Evolutionary conservation across 2,329 filamentous ascomycete species (phyloP), one percentile per base, ranked within the genome.

Genomic region (Xylariaceae sp.): DNA sequence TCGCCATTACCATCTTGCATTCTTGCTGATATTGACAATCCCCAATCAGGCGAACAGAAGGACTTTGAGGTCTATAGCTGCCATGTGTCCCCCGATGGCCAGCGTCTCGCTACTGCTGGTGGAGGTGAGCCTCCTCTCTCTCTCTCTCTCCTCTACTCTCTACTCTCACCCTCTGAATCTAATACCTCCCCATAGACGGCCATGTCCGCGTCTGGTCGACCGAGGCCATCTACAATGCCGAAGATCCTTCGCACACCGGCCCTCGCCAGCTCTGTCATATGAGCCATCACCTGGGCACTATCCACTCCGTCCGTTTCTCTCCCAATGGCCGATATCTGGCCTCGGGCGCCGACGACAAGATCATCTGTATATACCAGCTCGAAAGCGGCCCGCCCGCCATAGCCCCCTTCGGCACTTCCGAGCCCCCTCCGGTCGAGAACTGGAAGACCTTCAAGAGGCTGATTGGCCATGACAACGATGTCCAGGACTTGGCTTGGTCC

Each of bases 31-130:
- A 44, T 23, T 11, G 34, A 29, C 34, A 54, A 53, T 42, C 12
- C 7, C 12, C 12, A 5, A 14, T 5, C 27, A 88, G 86, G 92
- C 65, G 93, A 98, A 73, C 88, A 95, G 67, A 97, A 96, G 65
- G 91, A 97, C 66, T 95, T 94, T 64, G 93, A 98, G 70, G 92
- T 97, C 55, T 98, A 97, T 73, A 95, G 89, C 71, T 97, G 92
- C 67, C 88, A 97, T 75, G 83, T 98, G 54, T 98, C 93, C 22
- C 88, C 93, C 12, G 93, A 98, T 71, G 93, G 92, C 55, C 85
- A 83, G 63, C 83, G 93, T 54, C 79, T 98, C 46, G 93, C 92
- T 39, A 97, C 93, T 17, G 93, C 92, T 51, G 93, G 91, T 60
- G 92, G 93, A 78, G 86, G 86, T 90, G 72, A 67, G 82, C 60